Evolutionary conservation across 305 asterid species (phyloP).

Genomic region (Fraxinus sp.): DNA sequence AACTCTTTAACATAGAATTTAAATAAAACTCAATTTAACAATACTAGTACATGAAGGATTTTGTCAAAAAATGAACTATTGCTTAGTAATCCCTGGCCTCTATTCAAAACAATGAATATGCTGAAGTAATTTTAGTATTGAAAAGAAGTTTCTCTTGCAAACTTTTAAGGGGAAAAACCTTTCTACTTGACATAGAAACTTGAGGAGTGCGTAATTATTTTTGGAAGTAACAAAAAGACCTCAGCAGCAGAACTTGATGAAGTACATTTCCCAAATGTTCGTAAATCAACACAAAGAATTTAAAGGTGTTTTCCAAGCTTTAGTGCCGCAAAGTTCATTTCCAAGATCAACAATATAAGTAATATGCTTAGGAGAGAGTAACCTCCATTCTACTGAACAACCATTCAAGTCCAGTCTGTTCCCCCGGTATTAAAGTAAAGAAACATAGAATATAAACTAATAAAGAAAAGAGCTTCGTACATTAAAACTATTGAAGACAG

Average conservation of each 20-base stretch:
- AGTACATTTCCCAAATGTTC: neutral
- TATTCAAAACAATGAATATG: neutral
- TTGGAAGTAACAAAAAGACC: neutral
- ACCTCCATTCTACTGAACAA: neutral
- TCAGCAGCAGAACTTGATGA: neutral
- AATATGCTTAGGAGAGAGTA: neutral
- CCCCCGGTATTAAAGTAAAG: neutral
- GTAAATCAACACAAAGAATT: neutral
- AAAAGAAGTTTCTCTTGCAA: neutral
- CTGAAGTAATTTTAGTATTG: neutral
- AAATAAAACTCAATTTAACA: neutral
- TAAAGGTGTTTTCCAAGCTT: neutral
- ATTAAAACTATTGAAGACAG: neutral
- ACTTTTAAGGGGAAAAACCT: neutral
- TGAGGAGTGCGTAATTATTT: neutral
- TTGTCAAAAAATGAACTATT: neutral
- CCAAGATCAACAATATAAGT: neutral
- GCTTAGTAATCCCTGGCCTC: neutral
- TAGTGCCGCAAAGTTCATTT: neutral
- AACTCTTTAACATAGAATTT: neutral
- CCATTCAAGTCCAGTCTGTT: neutral
- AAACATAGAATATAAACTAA: neutral
- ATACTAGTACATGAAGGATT: neutral
- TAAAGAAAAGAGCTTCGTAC: neutral
- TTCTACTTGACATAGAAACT: neutral